A percentile compares a stretch with the other conserved stretches of the same genome.
phyloP scores from a whole-genome alignment of 2,329 filamentous ascomycete genomes.

The Aspergillus thermomutatus region DNA sequence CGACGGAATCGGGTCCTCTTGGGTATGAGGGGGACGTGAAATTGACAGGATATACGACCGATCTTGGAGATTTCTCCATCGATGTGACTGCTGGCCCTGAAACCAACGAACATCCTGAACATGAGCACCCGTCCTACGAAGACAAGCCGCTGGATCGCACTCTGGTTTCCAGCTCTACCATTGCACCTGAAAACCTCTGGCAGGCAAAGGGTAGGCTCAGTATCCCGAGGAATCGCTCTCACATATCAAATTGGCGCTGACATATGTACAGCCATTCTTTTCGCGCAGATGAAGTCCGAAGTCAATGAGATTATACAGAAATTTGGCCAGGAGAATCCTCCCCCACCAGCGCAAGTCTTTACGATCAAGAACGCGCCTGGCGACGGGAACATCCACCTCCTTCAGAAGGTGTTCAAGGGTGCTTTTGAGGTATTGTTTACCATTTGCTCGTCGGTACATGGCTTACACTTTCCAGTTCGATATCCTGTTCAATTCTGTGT shows the following conservation, averaged over 20 bases:
- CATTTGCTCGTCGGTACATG: neutral
- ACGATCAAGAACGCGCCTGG: slow-evolving; percentile 62
- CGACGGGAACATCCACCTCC: slow-evolving; percentile 74
- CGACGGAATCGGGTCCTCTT: slow-evolving; percentile 46
- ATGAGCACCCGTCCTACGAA: slow-evolving; percentile 61
- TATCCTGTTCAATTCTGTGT: slow-evolving; percentile 79
- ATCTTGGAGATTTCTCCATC: slow-evolving; percentile 76
- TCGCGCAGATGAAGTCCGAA: slow-evolving; percentile 60
- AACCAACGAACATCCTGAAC: slow-evolving; percentile 56
- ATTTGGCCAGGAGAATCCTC: slow-evolving; percentile 63
- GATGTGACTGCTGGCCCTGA: slow-evolving; percentile 68
- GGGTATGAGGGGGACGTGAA: slow-evolving; percentile 62
- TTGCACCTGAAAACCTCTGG: slow-evolving; percentile 72
- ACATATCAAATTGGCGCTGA: slow-evolving; percentile 1
- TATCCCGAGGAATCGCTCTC: neutral
- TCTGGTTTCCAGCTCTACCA: slow-evolving; percentile 66
- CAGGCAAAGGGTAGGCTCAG: slow-evolving; percentile 64
- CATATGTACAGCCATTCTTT: slow-evolving; percentile 50
- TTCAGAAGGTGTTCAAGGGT: slow-evolving; percentile 90
- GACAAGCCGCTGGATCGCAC: slow-evolving; percentile 73
- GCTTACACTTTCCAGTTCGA: slow-evolving; percentile 63
- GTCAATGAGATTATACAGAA: slow-evolving; percentile 58
- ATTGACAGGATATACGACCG: slow-evolving; percentile 65
- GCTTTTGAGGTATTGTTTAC: slow-evolving; percentile 62
- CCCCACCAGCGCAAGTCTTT: slow-evolving; percentile 82